Evolutionary conservation across 805 yeast genomes (phyloP).

Genomic region (Sporopachydermia quercuum): DNA sequence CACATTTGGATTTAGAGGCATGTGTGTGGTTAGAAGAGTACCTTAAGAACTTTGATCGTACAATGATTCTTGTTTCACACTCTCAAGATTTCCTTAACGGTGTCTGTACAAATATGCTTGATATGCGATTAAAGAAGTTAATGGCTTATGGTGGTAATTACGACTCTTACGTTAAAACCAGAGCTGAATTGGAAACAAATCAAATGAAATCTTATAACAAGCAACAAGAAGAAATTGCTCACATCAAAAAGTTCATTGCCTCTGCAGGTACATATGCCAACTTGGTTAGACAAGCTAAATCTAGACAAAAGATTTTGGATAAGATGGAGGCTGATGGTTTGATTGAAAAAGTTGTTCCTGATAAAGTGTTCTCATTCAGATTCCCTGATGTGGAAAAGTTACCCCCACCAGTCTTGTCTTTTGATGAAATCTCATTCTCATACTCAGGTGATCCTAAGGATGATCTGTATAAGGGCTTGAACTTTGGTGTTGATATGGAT

Average conservation of each 20-base stretch:
- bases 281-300: constrained; percentile 95
- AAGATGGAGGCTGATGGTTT: constrained; percentile 85
- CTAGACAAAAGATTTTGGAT: constrained; percentile 97
- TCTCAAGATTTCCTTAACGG: constrained; percentile 99
- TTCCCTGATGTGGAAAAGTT: constrained; percentile 93
- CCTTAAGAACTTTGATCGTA: constrained; percentile 85
- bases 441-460: constrained; percentile 68
- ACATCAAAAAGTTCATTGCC: constrained; percentile 96
- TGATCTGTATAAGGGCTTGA: constrained; percentile 77
- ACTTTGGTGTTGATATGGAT: constrained; percentile 99
- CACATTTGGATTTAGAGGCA: constrained; percentile 97
- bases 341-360: constrained; percentile 83
- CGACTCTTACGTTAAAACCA: constrained; percentile 91
- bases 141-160: constrained; percentile 91
- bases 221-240: constrained; percentile 97
- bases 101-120: constrained; percentile 96
- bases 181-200: constrained; percentile 85
- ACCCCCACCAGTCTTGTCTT: constrained; percentile 97
- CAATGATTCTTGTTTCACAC: constrained; percentile 87
- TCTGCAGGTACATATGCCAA: constrained; percentile 99
- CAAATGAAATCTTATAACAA: constrained; percentile 95
- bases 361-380: constrained; percentile 84
- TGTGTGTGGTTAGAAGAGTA: constrained; percentile 99
- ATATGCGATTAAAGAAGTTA: constrained; percentile 78
- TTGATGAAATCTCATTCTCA: constrained; percentile 87